Percentiles rank a stretch among this genome's conserved stretches.
Evolutionary conservation across 208 protist species (phyloP).

Genomic region (Leishmania arabica): DNA sequence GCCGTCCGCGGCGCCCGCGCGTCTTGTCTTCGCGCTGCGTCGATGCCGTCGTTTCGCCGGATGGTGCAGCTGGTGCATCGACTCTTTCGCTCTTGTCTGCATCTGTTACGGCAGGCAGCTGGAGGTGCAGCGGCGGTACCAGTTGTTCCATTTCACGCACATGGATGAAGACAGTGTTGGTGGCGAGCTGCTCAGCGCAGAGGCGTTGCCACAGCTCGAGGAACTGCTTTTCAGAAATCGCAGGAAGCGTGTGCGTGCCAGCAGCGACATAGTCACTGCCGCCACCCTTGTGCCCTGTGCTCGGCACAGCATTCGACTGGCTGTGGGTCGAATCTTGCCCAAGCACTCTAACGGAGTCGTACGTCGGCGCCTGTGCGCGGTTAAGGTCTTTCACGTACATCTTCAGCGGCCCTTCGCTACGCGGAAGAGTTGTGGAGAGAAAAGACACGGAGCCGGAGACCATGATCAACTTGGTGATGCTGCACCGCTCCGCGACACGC

Average conservation of each 20-base stretch:
- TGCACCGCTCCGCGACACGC: slow-evolving; percentile 65
- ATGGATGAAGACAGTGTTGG: slow-evolving; percentile 74
- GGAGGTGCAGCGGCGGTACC: slow-evolving; percentile 65
- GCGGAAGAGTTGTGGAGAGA: slow-evolving; percentile 64
- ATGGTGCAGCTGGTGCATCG: background rate
- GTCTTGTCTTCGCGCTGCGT: slow-evolving; percentile 6
- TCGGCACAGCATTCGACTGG: background rate
- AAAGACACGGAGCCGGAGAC: slow-evolving; percentile 71
- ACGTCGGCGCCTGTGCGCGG: slow-evolving; percentile 25
- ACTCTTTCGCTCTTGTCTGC: background rate
- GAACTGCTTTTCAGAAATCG: slow-evolving; percentile 26
- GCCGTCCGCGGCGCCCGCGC: slow-evolving; percentile 20
- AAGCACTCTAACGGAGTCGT: background rate
- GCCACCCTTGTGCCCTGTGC: background rate
- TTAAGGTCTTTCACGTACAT: slow-evolving; percentile 70
- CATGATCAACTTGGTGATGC: slow-evolving; percentile 87
- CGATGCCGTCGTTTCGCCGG: background rate
- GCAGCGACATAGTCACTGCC: background rate
- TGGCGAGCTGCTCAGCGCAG: slow-evolving; percentile 65
- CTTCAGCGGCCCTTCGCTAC: slow-evolving; percentile 42
- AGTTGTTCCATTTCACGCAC: slow-evolving; percentile 86
- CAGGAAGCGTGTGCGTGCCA: background rate
- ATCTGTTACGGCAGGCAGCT: slow-evolving; percentile 1
- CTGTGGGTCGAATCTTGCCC: background rate
- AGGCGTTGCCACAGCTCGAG: slow-evolving; percentile 52